These are phyloP conservation scores for Xenosphaeropsis pyriputrescens DNA, from an alignment of 2,329 filamentous ascomycete genomes.

Conservation along the genomic window DNA sequence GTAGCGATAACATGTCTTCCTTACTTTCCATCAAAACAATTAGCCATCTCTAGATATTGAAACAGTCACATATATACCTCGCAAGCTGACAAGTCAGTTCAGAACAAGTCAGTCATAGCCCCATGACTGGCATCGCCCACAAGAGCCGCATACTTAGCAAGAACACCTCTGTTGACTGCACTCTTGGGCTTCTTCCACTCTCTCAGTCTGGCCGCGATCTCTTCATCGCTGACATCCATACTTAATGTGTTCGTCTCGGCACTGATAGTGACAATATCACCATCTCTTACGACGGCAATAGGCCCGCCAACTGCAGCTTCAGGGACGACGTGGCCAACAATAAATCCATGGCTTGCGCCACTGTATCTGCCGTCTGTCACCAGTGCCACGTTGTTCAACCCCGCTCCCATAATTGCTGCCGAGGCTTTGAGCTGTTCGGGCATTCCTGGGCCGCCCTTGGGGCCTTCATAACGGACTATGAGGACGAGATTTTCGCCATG, in stretches of 20 bases:
- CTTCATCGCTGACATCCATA: conserved; percentile 53
- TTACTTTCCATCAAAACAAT: too few relatives aligned
- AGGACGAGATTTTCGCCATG: conserved; percentile 73
- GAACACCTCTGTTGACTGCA: conserved; percentile 63
- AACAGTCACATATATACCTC: too few relatives aligned
- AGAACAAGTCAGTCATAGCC: conserved; percentile 71
- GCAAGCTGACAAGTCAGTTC: too few relatives aligned
- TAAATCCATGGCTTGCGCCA: conserved; percentile 81
- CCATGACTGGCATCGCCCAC: conserved; percentile 88
- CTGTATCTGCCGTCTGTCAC: conserved; percentile 87
- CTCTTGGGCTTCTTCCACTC: conserved; percentile 59
- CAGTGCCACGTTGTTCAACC: conserved; percentile 72
- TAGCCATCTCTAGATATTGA: too few relatives aligned
- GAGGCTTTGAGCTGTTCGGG: conserved; percentile 83
- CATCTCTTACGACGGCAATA: conserved; percentile 68
- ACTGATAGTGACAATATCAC: conserved; percentile 76
- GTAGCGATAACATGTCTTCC: too few relatives aligned
- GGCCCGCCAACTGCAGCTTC: conserved; percentile 84
- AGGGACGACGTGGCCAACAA: conserved; percentile 84
- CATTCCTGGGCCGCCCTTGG: conserved; percentile 90
- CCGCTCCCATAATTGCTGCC: conserved; percentile 86
- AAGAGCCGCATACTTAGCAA: conserved; percentile 81
- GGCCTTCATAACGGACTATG: conserved; percentile 86
- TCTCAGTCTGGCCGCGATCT: conserved; percentile 47
- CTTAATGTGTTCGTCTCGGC: conserved; percentile 59